Evolutionary conservation across 345 rosid species (phyloP).

Genomic region (Acer yangbiense): DNA sequence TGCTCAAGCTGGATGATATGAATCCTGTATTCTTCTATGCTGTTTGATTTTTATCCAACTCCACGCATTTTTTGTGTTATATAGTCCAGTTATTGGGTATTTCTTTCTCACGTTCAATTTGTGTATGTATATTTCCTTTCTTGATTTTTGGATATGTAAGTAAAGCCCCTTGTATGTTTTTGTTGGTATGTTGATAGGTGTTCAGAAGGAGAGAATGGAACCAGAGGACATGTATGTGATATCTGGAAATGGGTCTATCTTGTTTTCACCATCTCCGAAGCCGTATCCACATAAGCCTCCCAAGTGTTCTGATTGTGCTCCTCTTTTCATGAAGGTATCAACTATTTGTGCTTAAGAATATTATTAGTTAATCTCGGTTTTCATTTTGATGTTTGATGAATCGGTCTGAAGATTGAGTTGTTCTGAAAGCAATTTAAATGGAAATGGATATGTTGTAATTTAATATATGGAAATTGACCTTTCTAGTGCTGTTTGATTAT

Average conservation of each 20-base stretch:
- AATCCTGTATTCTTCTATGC: not conserved
- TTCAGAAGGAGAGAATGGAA: slow-evolving; percentile 98
- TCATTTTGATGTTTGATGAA: slow-evolving; percentile 2
- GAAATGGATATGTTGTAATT: not conserved
- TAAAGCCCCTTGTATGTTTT: slow-evolving; percentile 5
- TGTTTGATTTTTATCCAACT: not conserved
- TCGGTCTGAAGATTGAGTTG: not conserved
- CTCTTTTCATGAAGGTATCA: slow-evolving; percentile 82
- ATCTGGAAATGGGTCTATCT: slow-evolving; percentile 60
- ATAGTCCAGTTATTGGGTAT: not conserved
- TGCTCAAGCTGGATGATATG: not conserved
- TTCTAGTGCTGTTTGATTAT: not conserved
- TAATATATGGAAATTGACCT: not conserved
- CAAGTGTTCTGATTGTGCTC: slow-evolving; percentile 89
- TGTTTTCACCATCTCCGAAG: slow-evolving; percentile 78
- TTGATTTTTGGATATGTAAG: slow-evolving; percentile 1
- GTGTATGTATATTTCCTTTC: not conserved
- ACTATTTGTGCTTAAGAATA: not conserved
- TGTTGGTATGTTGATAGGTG: slow-evolving; percentile 54
- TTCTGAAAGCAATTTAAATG: not conserved
- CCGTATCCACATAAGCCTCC: slow-evolving; percentile 87
- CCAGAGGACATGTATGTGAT: slow-evolving; percentile 89
- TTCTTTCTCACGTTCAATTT: not conserved
- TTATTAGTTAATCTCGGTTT: not conserved
- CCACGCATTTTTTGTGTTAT: not conserved